Evolutionary conservation across 495 filamentous ascomycete genomes (phyloP), one percentile per base, ranked within the genome.

Genomic region (Aspergillus carlsbadensis): DNA sequence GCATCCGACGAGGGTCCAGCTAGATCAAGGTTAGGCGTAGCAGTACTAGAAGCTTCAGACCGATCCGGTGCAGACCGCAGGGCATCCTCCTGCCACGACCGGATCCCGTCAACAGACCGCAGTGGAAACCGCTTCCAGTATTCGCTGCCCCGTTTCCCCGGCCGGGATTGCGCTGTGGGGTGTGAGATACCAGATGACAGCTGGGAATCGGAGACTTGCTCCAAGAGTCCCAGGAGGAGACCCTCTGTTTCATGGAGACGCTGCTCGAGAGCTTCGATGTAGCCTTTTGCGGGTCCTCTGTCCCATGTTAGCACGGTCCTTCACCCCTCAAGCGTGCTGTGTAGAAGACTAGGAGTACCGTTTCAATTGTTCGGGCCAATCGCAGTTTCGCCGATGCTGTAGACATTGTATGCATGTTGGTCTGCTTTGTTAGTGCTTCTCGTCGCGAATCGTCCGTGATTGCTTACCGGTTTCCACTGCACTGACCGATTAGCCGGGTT

Each of bases 361-460:
- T 54, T 70, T 69, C 3, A 72, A 55, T 22, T 76, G 71, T 31
- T 74, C 71, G 10, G 73, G 71, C 73, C 73, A 76, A 33, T 69
- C 54, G 51, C 73, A 76, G 5, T 54, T 62, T 5, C 73, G 66
- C 41, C 69, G 68, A 40, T 67, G 59, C 13, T 72, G 66, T 5
- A 70, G 58, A 43, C 73, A 76, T 54, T 73, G 73, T 13, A 50
- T 64, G 42, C 73, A 76, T 10, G 68, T 59, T 39, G 71, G 73
- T 43, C 71, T 76, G 49, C 8, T 29, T 13, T 24, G 39, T 21
- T 2, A 29, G 21, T 43, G 54, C 52, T 24, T 37, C 33, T 31
- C 18, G 24, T 55, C 13, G 15, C 11, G 24, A 13, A 14, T 6
- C 6, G 6, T 37, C 1, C 1, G 5, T 31, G 13, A 3, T 14